Base-by-base conservation (phyloP, 2,329 filamentous ascomycete species). In the Fusarium torulosum region DNA sequence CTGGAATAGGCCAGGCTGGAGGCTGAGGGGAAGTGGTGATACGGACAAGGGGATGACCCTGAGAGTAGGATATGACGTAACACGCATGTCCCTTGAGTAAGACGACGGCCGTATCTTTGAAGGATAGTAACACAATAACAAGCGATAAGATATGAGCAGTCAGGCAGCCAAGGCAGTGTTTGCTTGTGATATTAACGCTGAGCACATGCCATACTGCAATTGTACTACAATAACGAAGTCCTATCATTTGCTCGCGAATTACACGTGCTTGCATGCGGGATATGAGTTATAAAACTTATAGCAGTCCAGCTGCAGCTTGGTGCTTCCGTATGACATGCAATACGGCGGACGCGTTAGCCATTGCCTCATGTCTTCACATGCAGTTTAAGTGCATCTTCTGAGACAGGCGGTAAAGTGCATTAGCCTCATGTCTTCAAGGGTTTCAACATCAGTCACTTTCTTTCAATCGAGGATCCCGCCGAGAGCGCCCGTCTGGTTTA, bases 41-140 rank as follows among this genome's bases (percentile, higher is more conserved):
- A 29, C 41, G 42, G 37, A 35, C 58, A 47, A 43, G 44, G 47
- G 42, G 41, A 17, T 25, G 35, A 46, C 53, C 42, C 40, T 46
- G 53, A 31, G 29, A 21, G 25, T 41, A 41, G 55, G 31, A 43
- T 61, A 69, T 69, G 66, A 69, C 66, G 66, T 69, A 67, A 8
- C 29, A 33, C 15, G 29, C 29, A 31, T 14, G 17, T 14, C 17
- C 15, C 17, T 17, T 2, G 15, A 17, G 33, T 37, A 37, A 37
- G 33, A 37, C 33, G 15, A n/a, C 33, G 8, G 17, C 35, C 35
- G 35, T 37, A 37, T 33, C 29, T 29, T 29, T 33, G 29, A 33
- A 14, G 29, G 6, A 31, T 31, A 31, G 29, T 33, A 33, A 33
- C 29, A 29, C 27, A n/a, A 37, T 8, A 37, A 37, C 17, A 37